Evolutionary conservation across 345 rosid genomes (phyloP).

Genomic region (Tarenaya hassleriana): DNA sequence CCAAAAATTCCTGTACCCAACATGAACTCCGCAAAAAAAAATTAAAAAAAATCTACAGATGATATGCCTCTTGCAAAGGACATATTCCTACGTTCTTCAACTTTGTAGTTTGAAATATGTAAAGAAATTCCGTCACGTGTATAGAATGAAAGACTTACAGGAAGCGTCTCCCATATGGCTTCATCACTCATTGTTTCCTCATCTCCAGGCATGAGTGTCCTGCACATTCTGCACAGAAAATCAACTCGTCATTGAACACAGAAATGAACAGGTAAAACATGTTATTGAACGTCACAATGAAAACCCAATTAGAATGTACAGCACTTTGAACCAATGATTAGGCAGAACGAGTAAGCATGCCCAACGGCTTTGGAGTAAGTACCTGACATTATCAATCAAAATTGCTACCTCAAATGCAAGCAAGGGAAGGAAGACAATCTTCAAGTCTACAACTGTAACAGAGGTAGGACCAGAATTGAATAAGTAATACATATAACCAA

Average conservation of each 20-base stretch:
- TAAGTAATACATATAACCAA: background rate
- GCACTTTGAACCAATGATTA: background rate
- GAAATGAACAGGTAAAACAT: background rate
- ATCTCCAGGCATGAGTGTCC: constrained; percentile 91
- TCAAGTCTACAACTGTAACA: constrained; percentile 68
- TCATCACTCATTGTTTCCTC: constrained; percentile 90
- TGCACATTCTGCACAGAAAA: constrained; percentile 63
- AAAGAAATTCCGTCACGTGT: background rate
- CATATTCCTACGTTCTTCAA: background rate
- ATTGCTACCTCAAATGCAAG: constrained; percentile 63
- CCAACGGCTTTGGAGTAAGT: constrained; percentile 17
- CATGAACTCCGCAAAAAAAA: background rate
- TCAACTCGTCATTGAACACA: background rate
- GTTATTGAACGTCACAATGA: background rate
- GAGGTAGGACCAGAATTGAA: constrained; percentile 10
- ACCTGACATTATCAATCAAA: constrained; percentile 89
- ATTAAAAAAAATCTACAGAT: background rate
- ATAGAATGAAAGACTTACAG: constrained; percentile 43
- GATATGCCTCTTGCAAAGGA: background rate
- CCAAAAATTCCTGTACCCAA: background rate
- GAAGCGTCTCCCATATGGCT: constrained; percentile 96
- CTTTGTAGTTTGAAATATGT: background rate
- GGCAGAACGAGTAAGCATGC: no score
- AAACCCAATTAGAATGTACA: background rate
- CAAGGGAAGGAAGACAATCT: constrained; percentile 75